These are phyloP conservation scores for Diplodia mutila DNA, from an alignment of 2,329 filamentous ascomycete species.

Conservation along the genomic window DNA sequence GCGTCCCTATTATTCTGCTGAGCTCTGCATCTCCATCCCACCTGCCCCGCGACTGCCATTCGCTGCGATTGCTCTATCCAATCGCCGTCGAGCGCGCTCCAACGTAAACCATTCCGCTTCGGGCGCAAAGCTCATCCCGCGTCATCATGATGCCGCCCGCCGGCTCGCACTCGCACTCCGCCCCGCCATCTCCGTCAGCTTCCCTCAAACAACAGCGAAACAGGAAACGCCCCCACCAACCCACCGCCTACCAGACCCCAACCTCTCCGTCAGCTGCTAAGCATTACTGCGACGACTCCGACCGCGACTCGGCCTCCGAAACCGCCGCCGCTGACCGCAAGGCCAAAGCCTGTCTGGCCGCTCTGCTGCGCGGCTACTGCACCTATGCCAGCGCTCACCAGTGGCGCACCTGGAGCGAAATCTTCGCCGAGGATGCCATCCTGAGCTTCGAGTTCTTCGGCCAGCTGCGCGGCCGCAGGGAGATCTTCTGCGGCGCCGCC, in stretches of 20 bases:
- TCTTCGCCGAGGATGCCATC: conserved; percentile 12
- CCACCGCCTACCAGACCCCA: not conserved
- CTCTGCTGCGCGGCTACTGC: conserved; percentile 6
- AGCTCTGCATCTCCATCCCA: too few species aligned
- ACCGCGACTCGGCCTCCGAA: not conserved
- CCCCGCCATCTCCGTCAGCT: not conserved
- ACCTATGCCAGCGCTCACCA: not conserved
- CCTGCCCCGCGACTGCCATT: too few species aligned
- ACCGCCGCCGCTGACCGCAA: not conserved
- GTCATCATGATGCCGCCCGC: not conserved
- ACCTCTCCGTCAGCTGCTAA: not conserved
- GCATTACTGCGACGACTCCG: not conserved
- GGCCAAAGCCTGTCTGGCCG: not conserved
- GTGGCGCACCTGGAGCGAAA: conserved; percentile 4
- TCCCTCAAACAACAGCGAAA: not conserved
- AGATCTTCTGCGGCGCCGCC: not conserved
- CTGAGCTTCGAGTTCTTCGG: conserved; percentile 7
- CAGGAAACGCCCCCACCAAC: not conserved
- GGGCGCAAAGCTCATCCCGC: not conserved
- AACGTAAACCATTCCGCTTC: conserved; percentile 16
- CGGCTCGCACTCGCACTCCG: not conserved
- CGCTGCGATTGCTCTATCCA: not conserved
- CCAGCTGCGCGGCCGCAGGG: not conserved
- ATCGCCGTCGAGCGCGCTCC: not conserved
- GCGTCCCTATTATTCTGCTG: not conserved